phyloP scores from a whole-genome alignment of 768 basidiomycete species.

The Mycena metata region DNA sequence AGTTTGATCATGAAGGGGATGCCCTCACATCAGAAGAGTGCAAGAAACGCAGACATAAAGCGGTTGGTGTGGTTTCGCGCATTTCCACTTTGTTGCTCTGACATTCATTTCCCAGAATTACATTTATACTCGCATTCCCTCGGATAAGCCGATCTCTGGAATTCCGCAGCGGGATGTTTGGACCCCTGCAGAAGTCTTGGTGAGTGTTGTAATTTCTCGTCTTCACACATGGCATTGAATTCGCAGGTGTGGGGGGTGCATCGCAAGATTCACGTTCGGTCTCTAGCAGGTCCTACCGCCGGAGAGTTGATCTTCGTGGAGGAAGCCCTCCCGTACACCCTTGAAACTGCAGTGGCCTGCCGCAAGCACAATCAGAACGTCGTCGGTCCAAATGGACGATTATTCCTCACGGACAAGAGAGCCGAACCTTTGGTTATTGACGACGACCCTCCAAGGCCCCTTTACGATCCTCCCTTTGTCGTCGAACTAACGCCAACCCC shows the following conservation, averaged over 20 bases:
- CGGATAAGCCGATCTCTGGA: not conserved
- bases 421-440: not conserved
- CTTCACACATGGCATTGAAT: not conserved
- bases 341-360: constrained; percentile 25
- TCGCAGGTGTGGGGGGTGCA: constrained; percentile 4
- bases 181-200: constrained; percentile 28
- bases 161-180: constrained; percentile 14
- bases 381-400: constrained; percentile 1
- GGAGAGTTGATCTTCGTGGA: not conserved
- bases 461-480: not conserved
- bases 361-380: constrained; percentile 11
- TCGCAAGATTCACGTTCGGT: constrained; percentile 10
- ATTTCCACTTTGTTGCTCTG: not conserved
- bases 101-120: constrained; percentile 5
- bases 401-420: constrained; percentile 8
- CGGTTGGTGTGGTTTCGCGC: constrained; percentile 6
- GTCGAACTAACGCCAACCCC: no score
- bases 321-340: constrained; percentile 22
- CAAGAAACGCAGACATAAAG: constrained; percentile 4
- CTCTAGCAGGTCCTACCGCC: constrained; percentile 12
- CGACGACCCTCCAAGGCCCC: not conserved
- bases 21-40: constrained; percentile 10
- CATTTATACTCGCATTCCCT: constrained; percentile 20
- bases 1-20: not conserved
- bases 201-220: not conserved